These are phyloP conservation scores for Candida tibetensis DNA, from an alignment of 805 yeast genomes.

Conservation along the genomic window DNA sequence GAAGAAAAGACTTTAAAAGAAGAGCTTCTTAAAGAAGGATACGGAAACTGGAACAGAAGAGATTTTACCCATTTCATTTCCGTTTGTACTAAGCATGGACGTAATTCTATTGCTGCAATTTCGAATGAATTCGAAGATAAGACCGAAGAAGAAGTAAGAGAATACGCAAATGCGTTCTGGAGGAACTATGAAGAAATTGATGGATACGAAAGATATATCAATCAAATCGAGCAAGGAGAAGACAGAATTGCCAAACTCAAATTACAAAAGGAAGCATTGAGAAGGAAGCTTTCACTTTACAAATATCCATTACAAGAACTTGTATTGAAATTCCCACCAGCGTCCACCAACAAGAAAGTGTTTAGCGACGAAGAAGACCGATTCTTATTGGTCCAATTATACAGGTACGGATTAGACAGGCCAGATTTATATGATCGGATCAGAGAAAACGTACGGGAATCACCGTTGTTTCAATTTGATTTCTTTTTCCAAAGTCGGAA, in stretches of 20 bases:
- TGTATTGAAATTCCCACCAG: conserved; percentile 67
- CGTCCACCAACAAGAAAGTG: conserved; percentile 56
- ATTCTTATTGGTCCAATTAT: conserved; percentile 75
- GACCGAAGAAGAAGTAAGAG: conserved; percentile 71
- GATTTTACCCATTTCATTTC: conserved; percentile 83
- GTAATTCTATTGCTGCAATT: conserved; percentile 67
- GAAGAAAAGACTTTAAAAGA: conserved; percentile 70
- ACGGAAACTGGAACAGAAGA: conserved; percentile 77
- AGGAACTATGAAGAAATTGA: conserved; percentile 71
- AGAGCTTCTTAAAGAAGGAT: conserved; percentile 63
- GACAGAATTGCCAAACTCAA: conserved; percentile 65
- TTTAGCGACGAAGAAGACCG: conserved; percentile 91
- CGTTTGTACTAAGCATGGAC: conserved; percentile 73
- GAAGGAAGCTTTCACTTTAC: conserved; percentile 69
- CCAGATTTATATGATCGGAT: conserved; percentile 77
- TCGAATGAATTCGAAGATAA: conserved; percentile 81
- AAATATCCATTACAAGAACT: conserved; percentile 79
- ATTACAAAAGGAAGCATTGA: conserved; percentile 74
- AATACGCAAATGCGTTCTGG: conserved; percentile 84
- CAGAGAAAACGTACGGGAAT: conserved; percentile 67
- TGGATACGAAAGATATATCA: conserved; percentile 79
- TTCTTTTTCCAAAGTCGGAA: conserved; percentile 82
- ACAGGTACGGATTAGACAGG: conserved; percentile 76
- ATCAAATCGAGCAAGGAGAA: conserved; percentile 86
- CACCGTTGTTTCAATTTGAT: conserved; percentile 81